Conservation (phyloP, 2,329 filamentous ascomycete species). For the Grosmannia penicillata region DNA sequence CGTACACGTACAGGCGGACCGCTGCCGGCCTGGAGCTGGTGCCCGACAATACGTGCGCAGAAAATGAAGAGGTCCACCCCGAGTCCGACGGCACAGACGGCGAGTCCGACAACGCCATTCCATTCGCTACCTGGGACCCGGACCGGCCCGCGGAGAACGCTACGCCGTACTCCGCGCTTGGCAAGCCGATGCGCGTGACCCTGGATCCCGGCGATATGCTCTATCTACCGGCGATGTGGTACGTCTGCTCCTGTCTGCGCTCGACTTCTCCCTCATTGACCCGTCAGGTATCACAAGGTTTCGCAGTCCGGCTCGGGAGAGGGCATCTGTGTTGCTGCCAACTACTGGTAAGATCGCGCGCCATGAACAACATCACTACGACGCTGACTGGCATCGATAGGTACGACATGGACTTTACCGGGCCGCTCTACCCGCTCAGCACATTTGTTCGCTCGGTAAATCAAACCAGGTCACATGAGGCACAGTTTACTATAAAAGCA, state of each 20-base stretch:
- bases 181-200: slow-evolving; percentile 49
- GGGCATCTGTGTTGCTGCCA: slow-evolving; percentile 62
- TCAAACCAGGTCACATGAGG: background rate
- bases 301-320: slow-evolving; percentile 54
- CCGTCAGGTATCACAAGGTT: slow-evolving; percentile 59
- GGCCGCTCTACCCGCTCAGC: slow-evolving; percentile 48
- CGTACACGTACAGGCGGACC: slow-evolving; percentile 42
- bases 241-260: slow-evolving; percentile 12
- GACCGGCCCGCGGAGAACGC: slow-evolving; percentile 34
- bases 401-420: slow-evolving; percentile 69
- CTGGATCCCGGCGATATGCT: slow-evolving; percentile 64
- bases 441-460: slow-evolving; percentile 34
- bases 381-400: slow-evolving; percentile 20
- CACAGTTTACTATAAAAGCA: background rate
- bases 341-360: slow-evolving; percentile 50
- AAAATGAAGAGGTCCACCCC: slow-evolving; percentile 13
- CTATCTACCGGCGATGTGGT: slow-evolving; percentile 72
- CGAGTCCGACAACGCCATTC: slow-evolving; percentile 30
- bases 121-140: slow-evolving; percentile 64
- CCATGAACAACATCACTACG: no score
- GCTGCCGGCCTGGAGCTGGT: slow-evolving; percentile 15
- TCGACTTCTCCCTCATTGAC: background rate
- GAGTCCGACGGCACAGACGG: no score
- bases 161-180: slow-evolving; percentile 45
- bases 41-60: slow-evolving; percentile 11